Percentiles rank a stretch among this genome's conserved stretches.
phyloP scores from a whole-genome alignment of 306 rosid genomes.

The Begonia peltatifolia region DNA sequence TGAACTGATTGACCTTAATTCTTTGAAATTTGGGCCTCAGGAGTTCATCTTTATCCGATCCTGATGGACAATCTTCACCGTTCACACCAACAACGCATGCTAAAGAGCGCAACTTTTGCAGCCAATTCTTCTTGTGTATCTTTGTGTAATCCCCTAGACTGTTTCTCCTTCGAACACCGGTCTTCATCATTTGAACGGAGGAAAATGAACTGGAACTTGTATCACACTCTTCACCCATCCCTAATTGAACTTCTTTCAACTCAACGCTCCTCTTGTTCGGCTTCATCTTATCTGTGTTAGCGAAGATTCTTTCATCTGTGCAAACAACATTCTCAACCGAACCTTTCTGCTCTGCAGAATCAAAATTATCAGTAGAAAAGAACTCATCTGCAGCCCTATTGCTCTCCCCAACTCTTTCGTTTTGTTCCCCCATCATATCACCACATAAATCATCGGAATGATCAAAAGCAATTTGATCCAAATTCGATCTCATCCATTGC shows the following conservation, averaged over 20 bases:
- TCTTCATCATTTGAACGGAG: neutral
- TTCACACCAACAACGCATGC: slow-evolving; percentile 34
- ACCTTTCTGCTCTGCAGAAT: neutral
- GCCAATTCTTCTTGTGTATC: slow-evolving; percentile 47
- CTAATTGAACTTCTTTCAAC: too few species aligned
- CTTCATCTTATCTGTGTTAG: too few species aligned
- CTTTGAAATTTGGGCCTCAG: slow-evolving; percentile 22
- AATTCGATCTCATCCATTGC: slow-evolving; percentile 43
- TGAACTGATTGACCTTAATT: slow-evolving; percentile 44
- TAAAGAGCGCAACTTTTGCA: slow-evolving; percentile 37
- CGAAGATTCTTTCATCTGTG: neutral
- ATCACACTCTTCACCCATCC: neutral
- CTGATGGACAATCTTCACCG: neutral
- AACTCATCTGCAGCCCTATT: slow-evolving; percentile 19
- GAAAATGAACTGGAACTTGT: neutral
- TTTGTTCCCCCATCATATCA: slow-evolving; percentile 20
- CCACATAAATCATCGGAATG: slow-evolving; percentile 12
- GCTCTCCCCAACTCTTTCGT: slow-evolving; percentile 23
- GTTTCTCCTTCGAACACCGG: neutral
- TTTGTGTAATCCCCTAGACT: slow-evolving; percentile 4
- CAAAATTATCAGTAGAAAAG: neutral
- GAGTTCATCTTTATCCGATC: neutral
- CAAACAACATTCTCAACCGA: neutral
- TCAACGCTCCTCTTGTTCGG: too few species aligned
- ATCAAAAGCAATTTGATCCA: slow-evolving; percentile 14